phyloP scores from a whole-genome alignment of 2,329 filamentous ascomycete species.

The Talaromyces sp. region DNA sequence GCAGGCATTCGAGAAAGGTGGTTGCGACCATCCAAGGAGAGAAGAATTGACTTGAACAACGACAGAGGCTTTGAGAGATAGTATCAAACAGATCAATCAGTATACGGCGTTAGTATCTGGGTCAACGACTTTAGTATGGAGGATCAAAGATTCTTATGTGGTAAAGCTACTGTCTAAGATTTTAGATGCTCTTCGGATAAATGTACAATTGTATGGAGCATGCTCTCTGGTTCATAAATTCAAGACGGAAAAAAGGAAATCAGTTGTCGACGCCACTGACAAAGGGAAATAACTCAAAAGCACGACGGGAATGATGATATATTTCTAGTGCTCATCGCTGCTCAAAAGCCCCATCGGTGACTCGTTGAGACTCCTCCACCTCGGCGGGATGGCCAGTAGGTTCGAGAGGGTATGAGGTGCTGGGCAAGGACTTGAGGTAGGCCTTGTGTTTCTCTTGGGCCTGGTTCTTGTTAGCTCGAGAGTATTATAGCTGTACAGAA shows the following conservation, averaged over 20 bases:
- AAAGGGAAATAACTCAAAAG: slow-evolving; percentile 2
- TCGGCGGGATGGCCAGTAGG: slow-evolving; percentile 57
- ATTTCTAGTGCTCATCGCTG: slow-evolving; percentile 48
- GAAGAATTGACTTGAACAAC: slow-evolving; percentile 36
- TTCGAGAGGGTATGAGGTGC: slow-evolving; percentile 75
- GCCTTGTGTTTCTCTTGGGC: slow-evolving; percentile 85
- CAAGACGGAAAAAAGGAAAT: slow-evolving; percentile 19
- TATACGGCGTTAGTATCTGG: too few relatives aligned
- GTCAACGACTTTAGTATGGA: background rate
- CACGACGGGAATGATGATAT: background rate
- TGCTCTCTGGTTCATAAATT: slow-evolving; percentile 17
- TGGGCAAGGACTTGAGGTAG: slow-evolving; percentile 75
- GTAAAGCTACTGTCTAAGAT: slow-evolving; percentile 23
- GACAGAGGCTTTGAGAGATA: background rate
- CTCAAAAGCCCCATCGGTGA: slow-evolving; percentile 55
- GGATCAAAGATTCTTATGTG: background rate
- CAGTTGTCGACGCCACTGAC: slow-evolving; percentile 10
- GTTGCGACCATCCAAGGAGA: slow-evolving; percentile 95
- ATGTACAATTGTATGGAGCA: slow-evolving; percentile 23
- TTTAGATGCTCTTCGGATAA: slow-evolving; percentile 9
- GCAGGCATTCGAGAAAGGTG: slow-evolving; percentile 72
- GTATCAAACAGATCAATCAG: background rate
- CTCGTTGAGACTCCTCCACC: slow-evolving; percentile 54
- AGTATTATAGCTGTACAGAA: background rate
- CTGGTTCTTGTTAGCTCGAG: slow-evolving; percentile 44